These are phyloP conservation scores for Tulasnella calospora DNA, from an alignment of 768 basidiomycete species.

Conservation along the genomic window DNA sequence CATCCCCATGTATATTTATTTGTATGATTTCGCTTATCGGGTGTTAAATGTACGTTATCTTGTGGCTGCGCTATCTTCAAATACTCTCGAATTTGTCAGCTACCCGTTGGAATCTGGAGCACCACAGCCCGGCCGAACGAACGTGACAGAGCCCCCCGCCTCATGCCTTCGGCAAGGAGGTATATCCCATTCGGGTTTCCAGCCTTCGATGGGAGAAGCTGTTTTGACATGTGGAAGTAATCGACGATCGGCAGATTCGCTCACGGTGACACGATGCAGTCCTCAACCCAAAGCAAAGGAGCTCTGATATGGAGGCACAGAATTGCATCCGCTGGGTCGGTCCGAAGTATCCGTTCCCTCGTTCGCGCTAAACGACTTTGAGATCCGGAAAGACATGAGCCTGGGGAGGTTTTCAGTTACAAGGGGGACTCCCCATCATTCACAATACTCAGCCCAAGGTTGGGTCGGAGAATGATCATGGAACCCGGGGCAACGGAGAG, in stretches of 20 bases:
- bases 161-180: conserved; percentile 2
- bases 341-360: conserved; percentile 9
- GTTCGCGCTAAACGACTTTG: not conserved
- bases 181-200: not conserved
- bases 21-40: conserved; percentile 5
- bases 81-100: not conserved
- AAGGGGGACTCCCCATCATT: not conserved
- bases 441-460: not conserved
- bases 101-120: not conserved
- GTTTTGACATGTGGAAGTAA: not conserved
- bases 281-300: conserved; percentile 4
- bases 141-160: not conserved
- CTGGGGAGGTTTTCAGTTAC: not conserved
- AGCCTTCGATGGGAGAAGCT: not conserved
- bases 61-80: not conserved
- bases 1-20: not conserved
- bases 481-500: not conserved
- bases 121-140: not conserved
- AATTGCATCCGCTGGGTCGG: conserved; percentile 1
- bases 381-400: not conserved
- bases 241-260: conserved; percentile 11
- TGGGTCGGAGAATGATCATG: not conserved
- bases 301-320: conserved; percentile 1
- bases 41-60: conserved; percentile 1
- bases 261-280: conserved; percentile 8